Percentiles rank a stretch among this genome's conserved stretches.
These are phyloP conservation scores for Fragaria ananassa DNA, from an alignment of 306 rosid genomes.

Conservation along the genomic window DNA sequence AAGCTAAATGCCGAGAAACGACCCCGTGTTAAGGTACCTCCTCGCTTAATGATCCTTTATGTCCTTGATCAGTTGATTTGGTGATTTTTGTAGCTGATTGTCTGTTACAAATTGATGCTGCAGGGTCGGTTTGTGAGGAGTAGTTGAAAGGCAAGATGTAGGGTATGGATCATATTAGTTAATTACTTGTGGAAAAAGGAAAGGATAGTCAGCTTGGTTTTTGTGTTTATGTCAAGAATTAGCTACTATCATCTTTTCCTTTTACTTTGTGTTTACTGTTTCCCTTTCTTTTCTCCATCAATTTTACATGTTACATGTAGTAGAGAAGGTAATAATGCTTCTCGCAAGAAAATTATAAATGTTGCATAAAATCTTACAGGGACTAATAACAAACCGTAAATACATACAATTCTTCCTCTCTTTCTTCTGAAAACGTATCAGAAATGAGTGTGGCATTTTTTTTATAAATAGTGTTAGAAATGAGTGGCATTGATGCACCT, in stretches of 20 bases:
- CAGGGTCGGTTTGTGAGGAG: conserved; percentile 97
- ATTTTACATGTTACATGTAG: not conserved
- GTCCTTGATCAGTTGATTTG: not conserved
- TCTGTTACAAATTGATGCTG: conserved; percentile 4
- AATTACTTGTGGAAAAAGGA: not conserved
- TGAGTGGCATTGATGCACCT: not conserved
- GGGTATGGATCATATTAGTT: conserved; percentile 12
- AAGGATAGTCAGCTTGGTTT: not conserved
- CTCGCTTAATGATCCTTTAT: not conserved
- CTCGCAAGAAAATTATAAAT: not conserved
- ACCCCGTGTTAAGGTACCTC: conserved; percentile 81
- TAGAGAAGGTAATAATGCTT: not conserved
- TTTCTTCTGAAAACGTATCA: not conserved
- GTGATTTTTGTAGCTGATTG: not conserved
- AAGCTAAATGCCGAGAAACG: conserved; percentile 89
- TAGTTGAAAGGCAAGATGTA: conserved; percentile 36
- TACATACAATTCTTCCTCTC: not conserved
- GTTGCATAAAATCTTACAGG: not conserved
- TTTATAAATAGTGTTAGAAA: too few relatives aligned
- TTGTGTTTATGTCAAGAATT: not conserved
- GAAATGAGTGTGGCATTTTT: not conserved
- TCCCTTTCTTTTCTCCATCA: not conserved
- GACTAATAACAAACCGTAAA: not conserved
- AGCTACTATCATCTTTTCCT: conserved; percentile 3
- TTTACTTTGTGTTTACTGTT: not conserved